Base-by-base conservation (phyloP, 495 filamentous ascomycete species). In the Penicillium parvum region DNA sequence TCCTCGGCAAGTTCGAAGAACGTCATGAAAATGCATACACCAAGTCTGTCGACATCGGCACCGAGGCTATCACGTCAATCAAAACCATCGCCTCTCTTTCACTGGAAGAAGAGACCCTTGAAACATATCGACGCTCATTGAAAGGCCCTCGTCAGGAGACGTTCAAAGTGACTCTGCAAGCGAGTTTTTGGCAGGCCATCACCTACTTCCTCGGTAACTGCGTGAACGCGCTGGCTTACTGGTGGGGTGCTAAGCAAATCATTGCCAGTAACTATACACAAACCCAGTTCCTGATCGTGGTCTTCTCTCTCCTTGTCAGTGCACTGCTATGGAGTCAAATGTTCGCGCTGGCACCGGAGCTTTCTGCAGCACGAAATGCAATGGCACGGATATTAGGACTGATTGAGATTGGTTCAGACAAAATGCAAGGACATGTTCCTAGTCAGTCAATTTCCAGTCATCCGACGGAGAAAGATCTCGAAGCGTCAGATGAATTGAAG, bases 181-280 rank as follows among this genome's bases (percentile, higher is more conserved):
- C 70, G 22, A 76, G 69, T 44, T 40, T 74, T 19, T 77, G 74
- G 65, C 76, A 76, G 35, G 74, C 76, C 3, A 64, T 76, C 15
- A 72, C 74, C 11, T 74, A 78, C 37, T 74, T 70, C 52, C 51
- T 75, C 7, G 68, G 72, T 12, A 68, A 77, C 42, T 59, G 75
- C 8, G 71, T 84, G 10, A 79, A 82, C 47, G 81, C 80, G 0
- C 60, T 86, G 12, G 81, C 81, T 4, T 85, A 84, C 53, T 84
- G 80, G 76, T 86, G 82, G 74, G 82, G 82, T n/a, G 66, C 77
- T 1, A 76, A 74, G 34, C 74, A 79, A 37, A 76, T 85, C 16
- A 64, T 75, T 21, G 58, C 63, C 19, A 79, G 81, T 9, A 58
- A 67, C 26, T 84, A 83, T 37, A 72, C 71, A 0, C 72, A 72